These are phyloP conservation scores for Suillus hirtellus DNA, from an alignment of 768 basidiomycete species.

Conservation along the genomic window DNA sequence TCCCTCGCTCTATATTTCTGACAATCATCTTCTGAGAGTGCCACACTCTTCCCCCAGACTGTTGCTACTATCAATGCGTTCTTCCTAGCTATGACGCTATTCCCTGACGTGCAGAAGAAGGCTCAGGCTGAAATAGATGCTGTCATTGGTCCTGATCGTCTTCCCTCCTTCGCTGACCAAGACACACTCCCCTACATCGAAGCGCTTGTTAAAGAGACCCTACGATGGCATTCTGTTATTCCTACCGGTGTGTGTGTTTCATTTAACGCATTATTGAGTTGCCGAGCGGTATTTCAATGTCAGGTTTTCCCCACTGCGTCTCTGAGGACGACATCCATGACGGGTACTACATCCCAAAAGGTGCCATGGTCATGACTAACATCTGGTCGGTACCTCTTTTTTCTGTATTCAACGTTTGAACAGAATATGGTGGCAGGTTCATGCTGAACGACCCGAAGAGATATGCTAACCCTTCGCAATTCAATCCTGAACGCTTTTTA, in stretches of 20 bases:
- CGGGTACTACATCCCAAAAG: slow-evolving; percentile 61
- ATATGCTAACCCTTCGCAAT: slow-evolving; percentile 54
- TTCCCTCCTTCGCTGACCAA: slow-evolving; percentile 62
- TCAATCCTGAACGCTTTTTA: slow-evolving; percentile 64
- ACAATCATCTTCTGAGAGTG: background rate
- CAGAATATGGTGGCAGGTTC: slow-evolving; percentile 18
- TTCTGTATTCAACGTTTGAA: slow-evolving; percentile 3
- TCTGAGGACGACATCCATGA: slow-evolving; percentile 63
- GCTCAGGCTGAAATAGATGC: slow-evolving; percentile 65
- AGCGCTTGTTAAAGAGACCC: slow-evolving; percentile 59
- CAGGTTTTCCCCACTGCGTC: slow-evolving; percentile 47
- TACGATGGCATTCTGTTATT: slow-evolving; percentile 43
- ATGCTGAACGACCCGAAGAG: slow-evolving; percentile 36
- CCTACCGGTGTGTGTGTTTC: slow-evolving; percentile 42
- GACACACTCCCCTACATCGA: slow-evolving; percentile 58
- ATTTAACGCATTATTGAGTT: slow-evolving; percentile 28
- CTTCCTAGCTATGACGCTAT: slow-evolving; percentile 8
- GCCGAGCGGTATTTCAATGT: slow-evolving; percentile 29
- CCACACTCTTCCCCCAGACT: background rate
- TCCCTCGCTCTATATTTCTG: background rate
- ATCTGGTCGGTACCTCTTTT: slow-evolving; percentile 22
- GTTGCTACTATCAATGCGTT: slow-evolving; percentile 17
- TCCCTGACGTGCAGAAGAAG: slow-evolving; percentile 50
- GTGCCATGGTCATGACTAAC: slow-evolving; percentile 28
- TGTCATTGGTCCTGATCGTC: slow-evolving; percentile 57